These are phyloP conservation scores for Naganishia antarctica DNA, from an alignment of 768 basidiomycete species.

Conservation along the genomic window DNA sequence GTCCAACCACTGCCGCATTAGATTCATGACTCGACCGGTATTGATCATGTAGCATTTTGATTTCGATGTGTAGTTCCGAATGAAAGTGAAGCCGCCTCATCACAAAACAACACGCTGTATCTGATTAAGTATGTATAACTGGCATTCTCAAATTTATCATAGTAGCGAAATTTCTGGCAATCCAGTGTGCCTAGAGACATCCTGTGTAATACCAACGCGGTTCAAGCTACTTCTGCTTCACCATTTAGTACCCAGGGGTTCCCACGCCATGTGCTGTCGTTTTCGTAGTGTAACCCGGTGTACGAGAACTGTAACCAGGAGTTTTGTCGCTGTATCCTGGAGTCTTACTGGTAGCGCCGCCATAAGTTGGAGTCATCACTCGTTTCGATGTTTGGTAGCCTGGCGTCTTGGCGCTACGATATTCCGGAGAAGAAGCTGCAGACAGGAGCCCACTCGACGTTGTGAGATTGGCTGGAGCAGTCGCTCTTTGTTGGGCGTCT, in stretches of 20 bases:
- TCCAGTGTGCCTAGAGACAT: too few species aligned
- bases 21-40: neutral
- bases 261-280: neutral
- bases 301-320: neutral
- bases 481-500: slow-evolving; percentile 14
- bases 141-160: too few species aligned
- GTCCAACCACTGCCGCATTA: neutral
- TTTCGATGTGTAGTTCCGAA: too few species aligned
- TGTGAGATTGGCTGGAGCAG: slow-evolving; percentile 2
- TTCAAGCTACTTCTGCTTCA: neutral
- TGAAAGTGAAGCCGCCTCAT: too few species aligned
- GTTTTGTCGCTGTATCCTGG: slow-evolving; percentile 1
- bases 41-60: too few species aligned
- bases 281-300: neutral
- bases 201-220: too few species aligned
- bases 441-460: neutral
- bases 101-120: too few species aligned
- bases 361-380: slow-evolving; percentile 9
- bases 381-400: slow-evolving; percentile 6
- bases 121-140: too few species aligned
- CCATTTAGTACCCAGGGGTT: slow-evolving; percentile 5
- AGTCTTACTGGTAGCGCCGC: neutral
- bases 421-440: slow-evolving; percentile 2
- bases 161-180: too few species aligned
- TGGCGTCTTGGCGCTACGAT: slow-evolving; percentile 11